A percentile compares a stretch with the other conserved stretches of the same genome.
Evolutionary conservation across 2,329 filamentous ascomycete genomes (phyloP).

Genomic region (Monosporascus sp.): DNA sequence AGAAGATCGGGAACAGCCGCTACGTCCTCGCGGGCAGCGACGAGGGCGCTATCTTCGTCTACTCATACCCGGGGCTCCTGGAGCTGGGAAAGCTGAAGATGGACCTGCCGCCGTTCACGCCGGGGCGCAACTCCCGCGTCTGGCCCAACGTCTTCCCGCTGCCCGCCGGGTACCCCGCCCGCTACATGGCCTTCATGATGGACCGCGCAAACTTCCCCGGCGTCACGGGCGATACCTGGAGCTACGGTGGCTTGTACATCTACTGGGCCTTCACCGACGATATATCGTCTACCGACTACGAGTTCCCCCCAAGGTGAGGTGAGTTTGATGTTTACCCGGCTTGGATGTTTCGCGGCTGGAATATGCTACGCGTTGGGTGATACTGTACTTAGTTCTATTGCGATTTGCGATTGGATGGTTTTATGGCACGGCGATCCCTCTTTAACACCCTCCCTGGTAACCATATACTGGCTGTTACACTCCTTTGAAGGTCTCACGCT

Average conservation of each 20-base stretch:
- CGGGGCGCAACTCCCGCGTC: neutral
- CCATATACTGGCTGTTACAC: no score
- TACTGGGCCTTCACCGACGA: slow-evolving; percentile 1
- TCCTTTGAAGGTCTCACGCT: no score
- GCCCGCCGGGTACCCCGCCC: neutral
- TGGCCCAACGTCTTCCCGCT: slow-evolving; percentile 1
- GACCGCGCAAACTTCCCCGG: slow-evolving; percentile 1
- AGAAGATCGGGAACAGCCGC: neutral
- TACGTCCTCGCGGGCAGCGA: slow-evolving; percentile 1
- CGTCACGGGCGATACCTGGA: slow-evolving; percentile 1
- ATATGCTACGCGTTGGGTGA: neutral
- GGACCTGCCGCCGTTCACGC: neutral
- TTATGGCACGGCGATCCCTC: no score
- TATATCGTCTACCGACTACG: neutral
- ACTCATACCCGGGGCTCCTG: neutral
- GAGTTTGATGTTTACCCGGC: neutral
- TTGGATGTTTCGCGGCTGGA: neutral
- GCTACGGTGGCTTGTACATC: neutral
- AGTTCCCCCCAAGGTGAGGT: neutral
- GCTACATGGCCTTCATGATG: slow-evolving; percentile 2
- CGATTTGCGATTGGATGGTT: no score
- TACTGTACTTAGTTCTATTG: neutral
- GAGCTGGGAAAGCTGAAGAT: neutral
- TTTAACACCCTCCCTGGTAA: no score
- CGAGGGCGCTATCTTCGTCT: neutral